Evolutionary conservation across 108 stramenopile genomes (phyloP).

Genomic region (Nitzschia sp.): DNA sequence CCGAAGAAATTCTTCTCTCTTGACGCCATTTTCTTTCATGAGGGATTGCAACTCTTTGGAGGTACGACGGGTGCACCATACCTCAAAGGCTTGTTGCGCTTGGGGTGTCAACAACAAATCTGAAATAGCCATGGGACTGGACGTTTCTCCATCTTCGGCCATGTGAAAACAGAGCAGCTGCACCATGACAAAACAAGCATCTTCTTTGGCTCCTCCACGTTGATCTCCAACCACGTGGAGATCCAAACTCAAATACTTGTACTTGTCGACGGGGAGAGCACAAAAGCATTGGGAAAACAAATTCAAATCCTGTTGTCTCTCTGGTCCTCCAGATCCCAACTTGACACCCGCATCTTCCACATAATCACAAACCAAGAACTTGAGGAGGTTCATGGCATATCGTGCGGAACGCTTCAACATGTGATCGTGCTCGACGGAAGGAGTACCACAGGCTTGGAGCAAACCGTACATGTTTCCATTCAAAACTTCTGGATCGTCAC

Average conservation of each 20-base stretch:
- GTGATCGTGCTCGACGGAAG: slow-evolving; percentile 64
- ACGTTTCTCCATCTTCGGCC: slow-evolving; percentile 65
- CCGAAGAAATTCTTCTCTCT: slow-evolving; percentile 29
- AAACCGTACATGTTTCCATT: slow-evolving; percentile 56
- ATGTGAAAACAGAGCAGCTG: slow-evolving; percentile 66
- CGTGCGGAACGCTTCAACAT: slow-evolving; percentile 70
- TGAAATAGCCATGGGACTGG: slow-evolving; percentile 49
- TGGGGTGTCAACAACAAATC: slow-evolving; percentile 52
- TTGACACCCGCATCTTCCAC: slow-evolving; percentile 44
- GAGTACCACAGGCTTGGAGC: slow-evolving; percentile 72
- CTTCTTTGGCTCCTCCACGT: slow-evolving; percentile 75
- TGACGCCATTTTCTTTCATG: slow-evolving; percentile 56
- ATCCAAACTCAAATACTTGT: slow-evolving; percentile 59
- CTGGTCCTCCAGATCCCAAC: background rate
- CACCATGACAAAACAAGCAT: slow-evolving; percentile 73
- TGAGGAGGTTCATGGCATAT: slow-evolving; percentile 71
- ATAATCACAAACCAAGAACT: slow-evolving; percentile 67
- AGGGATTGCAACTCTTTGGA: slow-evolving; percentile 47
- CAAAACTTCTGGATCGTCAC: slow-evolving; percentile 53
- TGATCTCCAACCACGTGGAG: slow-evolving; percentile 59
- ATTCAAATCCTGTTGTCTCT: slow-evolving; percentile 40
- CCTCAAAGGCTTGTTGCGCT: slow-evolving; percentile 66
- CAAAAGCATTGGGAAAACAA: slow-evolving; percentile 69
- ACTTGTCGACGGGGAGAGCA: slow-evolving; percentile 51
- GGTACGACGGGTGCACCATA: slow-evolving; percentile 56